Conservation (phyloP, 805 yeast species). For the Saturnispora zaruensis region DNA sequence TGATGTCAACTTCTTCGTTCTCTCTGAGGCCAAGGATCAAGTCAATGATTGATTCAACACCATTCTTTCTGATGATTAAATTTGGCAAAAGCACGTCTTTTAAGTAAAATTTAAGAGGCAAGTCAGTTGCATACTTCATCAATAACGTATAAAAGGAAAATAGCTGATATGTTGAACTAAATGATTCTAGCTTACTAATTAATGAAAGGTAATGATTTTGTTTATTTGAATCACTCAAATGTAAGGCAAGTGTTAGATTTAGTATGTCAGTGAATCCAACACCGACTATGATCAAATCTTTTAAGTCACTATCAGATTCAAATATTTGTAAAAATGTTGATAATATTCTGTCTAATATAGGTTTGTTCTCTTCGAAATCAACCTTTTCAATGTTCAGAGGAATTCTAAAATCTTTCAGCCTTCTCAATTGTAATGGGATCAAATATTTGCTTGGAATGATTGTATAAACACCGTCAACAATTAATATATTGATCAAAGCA, state of each 20-base stretch:
- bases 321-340: constrained; percentile 30
- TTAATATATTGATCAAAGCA: constrained; percentile 51
- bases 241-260: constrained; percentile 39
- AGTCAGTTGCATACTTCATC: constrained; percentile 8
- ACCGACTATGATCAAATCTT: constrained; percentile 49
- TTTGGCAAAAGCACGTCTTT: constrained; percentile 38
- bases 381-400: constrained; percentile 20
- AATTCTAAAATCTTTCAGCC: constrained; percentile 39
- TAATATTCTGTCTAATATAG: constrained; percentile 22
- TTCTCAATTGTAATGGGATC: constrained; percentile 53
- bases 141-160: constrained; percentile 53
- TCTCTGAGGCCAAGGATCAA: constrained; percentile 71
- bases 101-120: constrained; percentile 28
- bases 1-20: constrained; percentile 56
- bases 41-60: constrained; percentile 68
- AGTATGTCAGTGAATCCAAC: constrained; percentile 58
- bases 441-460: constrained; percentile 49
- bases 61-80: constrained; percentile 44
- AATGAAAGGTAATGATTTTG: background rate
- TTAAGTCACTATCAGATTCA: constrained; percentile 38
- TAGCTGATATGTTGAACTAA: constrained; percentile 61
- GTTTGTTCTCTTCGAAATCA: constrained; percentile 13
- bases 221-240: constrained; percentile 13
- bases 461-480: constrained; percentile 65
- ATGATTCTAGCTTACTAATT: constrained; percentile 26